Percentiles rank a stretch among this genome's conserved stretches.
Conservation (phyloP, 768 basidiomycete species). For the Leucocoprinus leucothites region DNA sequence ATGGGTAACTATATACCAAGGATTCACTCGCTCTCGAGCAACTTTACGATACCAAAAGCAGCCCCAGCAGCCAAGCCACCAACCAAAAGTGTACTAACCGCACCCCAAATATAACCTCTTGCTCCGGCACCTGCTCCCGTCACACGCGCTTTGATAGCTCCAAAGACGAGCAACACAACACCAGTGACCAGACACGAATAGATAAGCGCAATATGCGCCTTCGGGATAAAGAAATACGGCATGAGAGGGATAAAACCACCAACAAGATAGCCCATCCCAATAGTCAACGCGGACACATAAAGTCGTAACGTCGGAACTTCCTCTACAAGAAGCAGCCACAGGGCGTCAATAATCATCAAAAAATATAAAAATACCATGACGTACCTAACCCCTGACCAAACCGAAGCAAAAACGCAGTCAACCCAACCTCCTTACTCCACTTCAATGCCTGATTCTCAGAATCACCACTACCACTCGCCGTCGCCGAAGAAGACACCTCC, state of each 20-base stretch:
- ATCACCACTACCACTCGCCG: conserved; percentile 34
- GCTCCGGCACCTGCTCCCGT: conserved; percentile 73
- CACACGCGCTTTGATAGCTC: conserved; percentile 83
- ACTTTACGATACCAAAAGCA: conserved; percentile 51
- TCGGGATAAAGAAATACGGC: conserved; percentile 86
- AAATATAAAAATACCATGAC: conserved; percentile 17
- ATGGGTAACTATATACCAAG: neutral
- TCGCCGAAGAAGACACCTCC: conserved; percentile 16
- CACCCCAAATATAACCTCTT: conserved; percentile 81
- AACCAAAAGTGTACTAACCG: conserved; percentile 81
- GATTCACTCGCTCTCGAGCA: conserved; percentile 30
- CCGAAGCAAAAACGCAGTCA: conserved; percentile 92
- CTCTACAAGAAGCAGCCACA: conserved; percentile 45
- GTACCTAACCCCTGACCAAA: conserved; percentile 91
- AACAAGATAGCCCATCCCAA: conserved; percentile 90
- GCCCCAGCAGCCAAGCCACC: conserved; percentile 86
- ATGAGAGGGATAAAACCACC: conserved; percentile 92
- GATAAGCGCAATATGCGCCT: conserved; percentile 64
- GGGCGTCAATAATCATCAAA: neutral
- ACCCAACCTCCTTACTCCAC: conserved; percentile 77
- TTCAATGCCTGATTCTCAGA: conserved; percentile 55
- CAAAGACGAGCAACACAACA: conserved; percentile 83
- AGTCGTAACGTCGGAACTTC: conserved; percentile 83
- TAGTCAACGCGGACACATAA: conserved; percentile 91
- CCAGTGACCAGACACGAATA: conserved; percentile 83